These are phyloP conservation scores for Septoria linicola DNA, from an alignment of 2,329 filamentous ascomycete species.

Conservation along the genomic window DNA sequence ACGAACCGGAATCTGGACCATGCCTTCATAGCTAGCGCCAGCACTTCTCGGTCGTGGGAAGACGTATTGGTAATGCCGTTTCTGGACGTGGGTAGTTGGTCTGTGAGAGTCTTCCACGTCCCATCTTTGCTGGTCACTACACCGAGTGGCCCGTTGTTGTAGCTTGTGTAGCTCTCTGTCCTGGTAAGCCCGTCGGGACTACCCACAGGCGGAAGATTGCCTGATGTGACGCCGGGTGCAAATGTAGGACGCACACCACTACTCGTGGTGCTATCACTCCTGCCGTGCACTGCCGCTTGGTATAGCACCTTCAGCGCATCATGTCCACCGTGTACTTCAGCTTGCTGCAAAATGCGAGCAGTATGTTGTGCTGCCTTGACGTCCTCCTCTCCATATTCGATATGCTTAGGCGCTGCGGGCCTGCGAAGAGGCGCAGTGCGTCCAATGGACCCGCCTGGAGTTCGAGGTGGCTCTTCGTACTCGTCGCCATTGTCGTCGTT, in stretches of 20 bases:
- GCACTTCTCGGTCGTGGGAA: slow-evolving; percentile 38
- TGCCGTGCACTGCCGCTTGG: slow-evolving; percentile 64
- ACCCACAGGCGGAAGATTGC: slow-evolving; percentile 24
- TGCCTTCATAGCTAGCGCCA: slow-evolving; percentile 70
- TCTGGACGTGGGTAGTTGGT: slow-evolving; percentile 21
- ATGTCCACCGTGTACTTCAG: slow-evolving; percentile 82
- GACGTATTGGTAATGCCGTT: slow-evolving; percentile 26
- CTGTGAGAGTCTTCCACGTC: slow-evolving; percentile 29
- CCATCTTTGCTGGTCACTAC: slow-evolving; percentile 27
- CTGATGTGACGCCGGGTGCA: slow-evolving; percentile 26
- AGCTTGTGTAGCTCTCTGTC: slow-evolving; percentile 21
- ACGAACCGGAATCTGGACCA: slow-evolving; percentile 94
- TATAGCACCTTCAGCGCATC: slow-evolving; percentile 90
- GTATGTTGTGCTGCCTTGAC: slow-evolving; percentile 60
- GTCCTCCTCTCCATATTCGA: slow-evolving; percentile 51
- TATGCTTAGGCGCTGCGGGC: slow-evolving; percentile 46
- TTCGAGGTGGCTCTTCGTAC: slow-evolving; percentile 59
- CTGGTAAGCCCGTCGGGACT: slow-evolving; percentile 26
- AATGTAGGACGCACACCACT: slow-evolving; percentile 29
- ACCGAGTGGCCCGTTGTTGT: slow-evolving; percentile 24
- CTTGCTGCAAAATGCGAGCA: slow-evolving; percentile 58
- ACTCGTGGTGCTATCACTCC: slow-evolving; percentile 46
- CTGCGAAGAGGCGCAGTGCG: slow-evolving; percentile 65
- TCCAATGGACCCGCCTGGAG: slow-evolving; percentile 65
- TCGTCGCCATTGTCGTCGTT: slow-evolving; percentile 50